These are phyloP conservation scores for Citrus sp. DNA, from an alignment of 345 rosid genomes.

Conservation along the genomic window DNA sequence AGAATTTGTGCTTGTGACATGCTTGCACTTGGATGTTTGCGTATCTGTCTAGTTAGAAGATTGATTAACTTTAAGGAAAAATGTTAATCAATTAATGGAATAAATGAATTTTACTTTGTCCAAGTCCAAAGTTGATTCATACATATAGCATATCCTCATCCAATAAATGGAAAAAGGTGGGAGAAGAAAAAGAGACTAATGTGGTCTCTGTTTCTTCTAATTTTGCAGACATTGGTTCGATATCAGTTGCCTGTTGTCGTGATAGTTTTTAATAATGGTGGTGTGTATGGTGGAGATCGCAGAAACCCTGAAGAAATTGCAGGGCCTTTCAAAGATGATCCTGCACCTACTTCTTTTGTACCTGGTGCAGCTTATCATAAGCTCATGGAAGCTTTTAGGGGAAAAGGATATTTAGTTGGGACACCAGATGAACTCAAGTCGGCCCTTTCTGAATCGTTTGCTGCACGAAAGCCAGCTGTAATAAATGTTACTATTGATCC, in stretches of 20 bases:
- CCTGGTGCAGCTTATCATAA: conserved; percentile 82
- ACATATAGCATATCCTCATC: too few relatives aligned
- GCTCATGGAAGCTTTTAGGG: conserved; percentile 88
- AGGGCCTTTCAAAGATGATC: conserved; percentile 86
- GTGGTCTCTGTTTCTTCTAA: background rate
- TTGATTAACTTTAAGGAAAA: background rate
- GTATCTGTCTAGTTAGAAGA: background rate
- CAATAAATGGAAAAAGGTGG: too few relatives aligned
- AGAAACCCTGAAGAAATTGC: conserved; percentile 78
- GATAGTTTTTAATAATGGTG: conserved; percentile 96
- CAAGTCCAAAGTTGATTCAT: too few relatives aligned
- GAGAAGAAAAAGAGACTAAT: too few relatives aligned
- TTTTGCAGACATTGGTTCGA: conserved; percentile 83
- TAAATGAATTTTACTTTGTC: too few relatives aligned
- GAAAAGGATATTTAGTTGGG: conserved; percentile 81
- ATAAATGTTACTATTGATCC: conserved; percentile 84
- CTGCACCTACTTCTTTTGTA: conserved; percentile 96
- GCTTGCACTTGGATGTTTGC: background rate
- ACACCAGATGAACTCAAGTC: conserved; percentile 81
- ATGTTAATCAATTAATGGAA: background rate
- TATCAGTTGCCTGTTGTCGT: conserved; percentile 88
- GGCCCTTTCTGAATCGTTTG: conserved; percentile 72
- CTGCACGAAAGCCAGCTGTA: conserved; percentile 73
- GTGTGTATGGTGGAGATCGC: conserved; percentile 95
- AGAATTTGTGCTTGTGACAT: background rate